Conservation (phyloP, 306 rosid species). For the Ormosia semicastrata region DNA sequence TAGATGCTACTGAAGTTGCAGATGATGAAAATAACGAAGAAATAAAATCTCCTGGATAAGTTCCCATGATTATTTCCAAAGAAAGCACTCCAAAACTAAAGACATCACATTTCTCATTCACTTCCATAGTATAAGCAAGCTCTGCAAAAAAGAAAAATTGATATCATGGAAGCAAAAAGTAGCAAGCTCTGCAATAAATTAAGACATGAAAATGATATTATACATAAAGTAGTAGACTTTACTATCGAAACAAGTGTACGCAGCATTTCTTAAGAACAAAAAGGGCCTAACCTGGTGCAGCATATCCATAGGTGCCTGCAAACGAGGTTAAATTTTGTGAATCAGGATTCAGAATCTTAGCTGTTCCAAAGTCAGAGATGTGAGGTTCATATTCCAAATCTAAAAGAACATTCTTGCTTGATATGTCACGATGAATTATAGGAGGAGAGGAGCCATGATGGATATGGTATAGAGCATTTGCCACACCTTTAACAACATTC, state of each 20-base stretch:
- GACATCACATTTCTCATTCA: neutral
- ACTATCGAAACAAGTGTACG: neutral
- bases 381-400: neutral
- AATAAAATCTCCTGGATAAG: conserved; percentile 32
- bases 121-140: conserved; percentile 20
- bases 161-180: no score
- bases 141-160: no score
- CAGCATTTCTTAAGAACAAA: neutral
- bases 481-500: conserved; percentile 10
- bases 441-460: conserved; percentile 13
- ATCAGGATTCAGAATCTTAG: neutral
- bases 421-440: conserved; percentile 9
- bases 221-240: neutral
- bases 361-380: neutral
- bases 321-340: neutral
- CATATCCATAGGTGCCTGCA: conserved; percentile 18
- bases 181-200: conserved; percentile 3
- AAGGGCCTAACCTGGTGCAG: conserved; percentile 4
- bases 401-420: conserved; percentile 21
- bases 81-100: conserved; percentile 31
- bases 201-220: neutral
- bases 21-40: neutral
- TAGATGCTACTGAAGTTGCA: neutral
- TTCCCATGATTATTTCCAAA: conserved; percentile 37
- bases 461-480: neutral